These are phyloP conservation scores for Steccherinum ochraceum DNA, from an alignment of 768 basidiomycete genomes.

Conservation along the genomic window DNA sequence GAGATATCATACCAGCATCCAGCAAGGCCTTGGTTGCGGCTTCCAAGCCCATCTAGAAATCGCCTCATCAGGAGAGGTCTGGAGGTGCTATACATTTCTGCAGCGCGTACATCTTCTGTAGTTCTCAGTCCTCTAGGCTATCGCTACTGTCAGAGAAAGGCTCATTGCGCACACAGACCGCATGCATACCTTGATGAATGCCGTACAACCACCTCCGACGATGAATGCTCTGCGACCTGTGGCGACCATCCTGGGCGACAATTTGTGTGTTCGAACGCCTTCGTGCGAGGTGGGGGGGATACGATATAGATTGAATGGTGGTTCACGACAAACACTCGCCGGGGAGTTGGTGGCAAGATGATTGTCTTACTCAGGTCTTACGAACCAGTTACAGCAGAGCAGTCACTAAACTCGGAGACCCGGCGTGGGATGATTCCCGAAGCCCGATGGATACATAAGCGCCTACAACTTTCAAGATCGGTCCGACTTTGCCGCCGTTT, in stretches of 20 bases:
- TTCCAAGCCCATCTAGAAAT: conserved; percentile 72
- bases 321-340: too few species aligned
- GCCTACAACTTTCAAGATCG: not conserved
- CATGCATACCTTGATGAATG: conserved; percentile 62
- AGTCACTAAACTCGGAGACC: too few species aligned
- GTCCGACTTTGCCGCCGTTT: not conserved
- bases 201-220: conserved; percentile 69
- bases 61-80: not conserved
- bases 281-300: not conserved
- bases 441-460: not conserved
- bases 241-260: conserved; percentile 15
- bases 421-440: not conserved
- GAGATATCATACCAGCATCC: conserved; percentile 54
- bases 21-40: conserved; percentile 83
- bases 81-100: not conserved
- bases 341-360: not conserved
- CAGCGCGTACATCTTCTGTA: conserved; percentile 59
- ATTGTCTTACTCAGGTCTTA: not conserved
- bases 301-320: not conserved
- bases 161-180: not conserved
- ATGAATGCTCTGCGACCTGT: conserved; percentile 42
- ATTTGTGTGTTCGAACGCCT: not conserved
- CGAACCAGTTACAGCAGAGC: too few species aligned
- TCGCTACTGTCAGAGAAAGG: conserved; percentile 1
- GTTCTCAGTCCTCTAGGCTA: conserved; percentile 62